These are phyloP conservation scores for Kwoniella dejecticola DNA, from an alignment of 768 basidiomycete genomes.

Conservation along the genomic window DNA sequence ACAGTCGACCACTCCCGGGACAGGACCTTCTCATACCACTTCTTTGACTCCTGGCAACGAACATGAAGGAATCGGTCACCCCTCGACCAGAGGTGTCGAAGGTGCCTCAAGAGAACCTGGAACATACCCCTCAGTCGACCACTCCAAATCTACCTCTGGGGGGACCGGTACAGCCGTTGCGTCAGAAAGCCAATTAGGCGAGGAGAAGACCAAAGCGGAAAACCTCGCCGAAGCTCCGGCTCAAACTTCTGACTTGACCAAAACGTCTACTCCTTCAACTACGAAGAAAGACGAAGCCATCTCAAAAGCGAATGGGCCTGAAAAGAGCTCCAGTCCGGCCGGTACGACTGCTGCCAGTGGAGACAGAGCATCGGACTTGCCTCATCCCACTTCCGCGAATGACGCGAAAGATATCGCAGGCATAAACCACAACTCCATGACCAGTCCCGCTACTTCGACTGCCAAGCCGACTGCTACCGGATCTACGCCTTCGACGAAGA, in stretches of 20 bases:
- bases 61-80: conserved; percentile 43
- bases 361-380: background rate
- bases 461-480: background rate
- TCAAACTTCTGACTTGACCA: conserved; percentile 2
- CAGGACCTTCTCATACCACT: conserved; percentile 10
- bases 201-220: conserved; percentile 9
- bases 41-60: conserved; percentile 37
- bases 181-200: background rate
- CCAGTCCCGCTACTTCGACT: background rate
- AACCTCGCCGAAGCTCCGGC: conserved; percentile 9
- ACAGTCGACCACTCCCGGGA: conserved; percentile 10
- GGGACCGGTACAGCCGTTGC: background rate
- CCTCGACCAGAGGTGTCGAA: conserved; percentile 24
- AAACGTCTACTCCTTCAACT: background rate
- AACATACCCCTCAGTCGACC: conserved; percentile 33
- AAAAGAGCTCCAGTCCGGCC: background rate
- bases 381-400: background rate
- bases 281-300: background rate
- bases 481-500: background rate
- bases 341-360: background rate
- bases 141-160: conserved; percentile 5
- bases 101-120: conserved; percentile 36
- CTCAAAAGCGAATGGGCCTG: conserved; percentile 5
- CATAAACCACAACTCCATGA: background rate
- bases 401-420: conserved; percentile 4